Conservation (phyloP, 768 basidiomycete species). For the Scleroderma citrinum region DNA sequence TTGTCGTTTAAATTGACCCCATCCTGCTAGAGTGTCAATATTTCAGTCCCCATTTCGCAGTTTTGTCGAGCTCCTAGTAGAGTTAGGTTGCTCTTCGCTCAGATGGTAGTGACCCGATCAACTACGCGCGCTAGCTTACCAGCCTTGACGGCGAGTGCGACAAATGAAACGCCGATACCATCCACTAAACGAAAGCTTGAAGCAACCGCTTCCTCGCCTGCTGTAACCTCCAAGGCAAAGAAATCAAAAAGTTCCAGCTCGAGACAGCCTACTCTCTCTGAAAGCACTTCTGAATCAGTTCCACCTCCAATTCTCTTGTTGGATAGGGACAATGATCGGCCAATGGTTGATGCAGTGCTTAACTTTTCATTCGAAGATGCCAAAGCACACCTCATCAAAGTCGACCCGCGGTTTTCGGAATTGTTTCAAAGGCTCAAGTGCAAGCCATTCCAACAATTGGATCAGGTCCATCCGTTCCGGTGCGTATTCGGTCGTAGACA, state of each 20-base stretch:
- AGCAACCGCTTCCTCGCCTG: neutral
- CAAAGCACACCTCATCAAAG: slow-evolving; percentile 58
- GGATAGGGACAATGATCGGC: slow-evolving; percentile 5
- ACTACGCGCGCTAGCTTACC: neutral
- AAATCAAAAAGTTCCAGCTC: neutral
- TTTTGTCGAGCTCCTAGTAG: no score
- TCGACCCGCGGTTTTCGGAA: slow-evolving; percentile 65
- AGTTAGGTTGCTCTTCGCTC: no score
- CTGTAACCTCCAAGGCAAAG: neutral
- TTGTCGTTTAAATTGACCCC: no score
- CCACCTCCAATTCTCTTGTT: slow-evolving; percentile 2
- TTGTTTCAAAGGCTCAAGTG: slow-evolving; percentile 63
- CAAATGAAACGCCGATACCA: neutral
- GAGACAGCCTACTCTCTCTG: neutral
- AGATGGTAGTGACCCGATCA: neutral
- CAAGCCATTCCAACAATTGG: slow-evolving; percentile 70
- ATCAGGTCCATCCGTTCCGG: slow-evolving; percentile 81
- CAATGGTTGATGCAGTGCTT: slow-evolving; percentile 61
- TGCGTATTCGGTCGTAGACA: slow-evolving; percentile 20
- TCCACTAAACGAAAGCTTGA: neutral
- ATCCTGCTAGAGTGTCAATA: no score
- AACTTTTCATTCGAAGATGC: slow-evolving; percentile 76
- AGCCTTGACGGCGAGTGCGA: neutral
- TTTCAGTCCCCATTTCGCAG: no score
- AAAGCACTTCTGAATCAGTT: neutral